Evolutionary conservation across 306 rosid genomes (phyloP).

Genomic region (Mimosa bimucronata): DNA sequence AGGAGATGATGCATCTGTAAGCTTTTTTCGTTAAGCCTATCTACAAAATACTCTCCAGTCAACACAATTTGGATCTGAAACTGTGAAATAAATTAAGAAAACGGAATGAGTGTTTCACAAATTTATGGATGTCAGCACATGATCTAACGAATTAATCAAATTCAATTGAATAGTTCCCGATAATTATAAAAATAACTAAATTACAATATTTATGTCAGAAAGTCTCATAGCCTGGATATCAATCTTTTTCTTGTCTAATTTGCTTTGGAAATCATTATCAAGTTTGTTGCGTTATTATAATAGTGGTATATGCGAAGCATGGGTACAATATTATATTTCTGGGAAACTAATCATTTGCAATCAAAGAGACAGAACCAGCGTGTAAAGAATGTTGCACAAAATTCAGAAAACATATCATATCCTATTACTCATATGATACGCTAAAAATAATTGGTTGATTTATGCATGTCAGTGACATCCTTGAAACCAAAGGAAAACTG

Average conservation of each 20-base stretch:
- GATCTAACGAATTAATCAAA: not conserved
- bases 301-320: not conserved
- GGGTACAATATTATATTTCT: not conserved
- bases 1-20: too few relatives aligned
- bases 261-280: not conserved
- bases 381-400: not conserved
- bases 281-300: not conserved
- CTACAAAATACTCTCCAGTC: not conserved
- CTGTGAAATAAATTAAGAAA: not conserved
- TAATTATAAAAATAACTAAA: not conserved
- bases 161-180: not conserved
- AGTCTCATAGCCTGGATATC: not conserved
- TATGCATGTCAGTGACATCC: not conserved
- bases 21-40: not conserved
- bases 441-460: too few relatives aligned
- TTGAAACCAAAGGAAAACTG: not conserved
- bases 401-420: not conserved
- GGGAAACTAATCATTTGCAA: conserved; percentile 2
- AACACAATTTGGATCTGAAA: not conserved
- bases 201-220: not conserved
- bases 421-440: not conserved
- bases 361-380: not conserved
- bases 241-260: not conserved
- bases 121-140: not conserved
- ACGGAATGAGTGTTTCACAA: not conserved